Evolutionary conservation across 2,329 filamentous ascomycete species (phyloP), one percentile per base, ranked within the genome.

Genomic region (Penicillium sp.): DNA sequence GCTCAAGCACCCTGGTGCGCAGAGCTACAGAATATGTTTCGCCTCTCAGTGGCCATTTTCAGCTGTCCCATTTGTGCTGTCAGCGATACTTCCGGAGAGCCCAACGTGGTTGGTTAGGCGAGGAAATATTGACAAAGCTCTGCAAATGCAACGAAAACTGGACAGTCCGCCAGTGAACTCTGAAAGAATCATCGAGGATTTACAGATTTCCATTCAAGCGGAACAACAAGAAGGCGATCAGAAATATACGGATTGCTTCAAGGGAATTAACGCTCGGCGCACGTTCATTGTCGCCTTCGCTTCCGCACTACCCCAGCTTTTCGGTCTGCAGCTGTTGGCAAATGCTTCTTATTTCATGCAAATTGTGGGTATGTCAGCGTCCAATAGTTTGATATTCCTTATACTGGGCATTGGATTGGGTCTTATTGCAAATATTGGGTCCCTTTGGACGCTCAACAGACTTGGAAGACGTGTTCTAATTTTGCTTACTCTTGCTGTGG

Each of bases 81-180:
- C 77, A 0, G 62, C 74, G n/a, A 42, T 78, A 33, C 70, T 81
- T 27, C 79, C 79, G 1, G 79, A 82, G 52, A 77, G 72, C 8
- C 80, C 80, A 0, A 70, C 75, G 0, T 81, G 74, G 56, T 60
- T 80, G 0, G 62, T 82, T 1, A 72, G 77, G 13, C 75, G 71
- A 46, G 67, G 66, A 2, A 64, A 60, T 12, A 63, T 71, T 10
- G 70, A 76, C 54, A 67, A 48, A 2, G 59, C 58, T 4, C 18
- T 61, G 15, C 54, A 49, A 15, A 53, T 50, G 9, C 59, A 61
- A 10, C 37, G 24, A n/a, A 52, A 32, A 18, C 47, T 61, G 2
- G 44, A 61, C 29, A 56, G n/a, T n/a, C 51, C 0, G 1, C 5
- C 0, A 5, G 12, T 49, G 2, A 41, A 60, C 12, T 59, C 59